Evolutionary conservation across 1,139 yeast genomes (phyloP), one percentile per base, ranked within the genome.

Genomic region (Yamadazyma pseudoaaseri): DNA sequence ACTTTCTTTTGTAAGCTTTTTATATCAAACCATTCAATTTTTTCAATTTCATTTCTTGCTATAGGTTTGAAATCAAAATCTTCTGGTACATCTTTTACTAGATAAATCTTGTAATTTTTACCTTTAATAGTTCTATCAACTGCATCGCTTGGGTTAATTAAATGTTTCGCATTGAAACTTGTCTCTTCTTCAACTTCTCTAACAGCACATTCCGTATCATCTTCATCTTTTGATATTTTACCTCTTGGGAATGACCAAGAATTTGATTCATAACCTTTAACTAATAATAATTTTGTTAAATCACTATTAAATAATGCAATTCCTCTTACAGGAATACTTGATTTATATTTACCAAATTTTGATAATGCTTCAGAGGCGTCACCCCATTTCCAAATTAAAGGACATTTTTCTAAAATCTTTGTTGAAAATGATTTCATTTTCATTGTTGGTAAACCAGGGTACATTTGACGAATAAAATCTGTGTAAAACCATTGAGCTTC

Each of bases 401-500:
- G 97, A 51, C 96, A 87, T 38, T 81, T 76, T 42, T 79, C 79
- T 50, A 89, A 78, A 28, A 92, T 62, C 42, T 71, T 72, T 30
- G 83, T 75, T 0, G 92, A 81, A 58, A 94, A 90, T n/a, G 73
- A 60, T 54, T 83, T 84, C 76, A 90, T 80, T 51, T 82, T 85
- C 73, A 90, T 65, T 1, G 76, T 57, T 4, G 97, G 98, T 43
- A 92, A 68, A 20, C 73, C 60, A 2, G 95, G 94, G 54, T 87
- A 84, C 50, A 81, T 65, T 30, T 75, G 78, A 24, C 92, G 75
- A 11, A 84, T 71, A 52, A 84, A 90, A 60, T 94, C 99, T 31
- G 86, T 78, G 57, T 90, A 94, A 56, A 86, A 94, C 98, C 98
- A 94, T 52, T 89, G 96, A 2, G 98, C 98, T 59, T 94, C 98